Base-by-base conservation (phyloP, 1,139 yeast species). In the Suhomyces terraborum region DNA sequence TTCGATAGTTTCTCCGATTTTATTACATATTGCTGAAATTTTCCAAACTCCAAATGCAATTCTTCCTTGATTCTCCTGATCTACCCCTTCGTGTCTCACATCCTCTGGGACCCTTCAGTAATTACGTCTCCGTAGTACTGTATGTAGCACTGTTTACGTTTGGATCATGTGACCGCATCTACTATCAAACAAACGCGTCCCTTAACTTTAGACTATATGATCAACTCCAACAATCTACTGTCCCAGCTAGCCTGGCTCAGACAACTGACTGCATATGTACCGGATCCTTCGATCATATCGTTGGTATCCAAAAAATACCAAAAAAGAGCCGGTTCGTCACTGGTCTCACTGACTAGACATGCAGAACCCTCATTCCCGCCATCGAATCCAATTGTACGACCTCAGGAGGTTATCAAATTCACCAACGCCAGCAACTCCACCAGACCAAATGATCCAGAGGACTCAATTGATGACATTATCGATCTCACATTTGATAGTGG, bases 171-270 rank as follows among this genome's bases (percentile, higher is more conserved):
- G 28, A 20, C 25, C 13, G 14, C 21, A 19, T 28, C 23, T 19
- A 19, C 7, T 21, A n/a, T 17, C 10, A 27, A 24, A 20, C 34
- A 27, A 28, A 36, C 40, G 41, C 40, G 44, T 36, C 26, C 32
- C 23, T 14, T 30, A 14, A 12, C 16, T 8, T 13, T 16, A 22
- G 12, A n/a, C 36, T 27, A 12, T 26, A 43, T 44, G 47, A 44
- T 44, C 41, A 38, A 37, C 30, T 38, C 47, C 36, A 46, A 45
- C 24, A 45, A 46, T 35, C 39, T 46, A 13, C 45, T 26, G 43
- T 25, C 33, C 19, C 49, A 46, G 26, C 31, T 43, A 19, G 35
- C 40, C 12, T 46, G 49, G 49, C 18, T 41, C 28, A 33, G 35
- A 20, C 39, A 29, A 17, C 36, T 27, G 34, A 20, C 32, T 9